Evolutionary conservation across 441 rosid species (phyloP), one percentile per base, ranked within the genome.

Genomic region (Iberis amara): DNA sequence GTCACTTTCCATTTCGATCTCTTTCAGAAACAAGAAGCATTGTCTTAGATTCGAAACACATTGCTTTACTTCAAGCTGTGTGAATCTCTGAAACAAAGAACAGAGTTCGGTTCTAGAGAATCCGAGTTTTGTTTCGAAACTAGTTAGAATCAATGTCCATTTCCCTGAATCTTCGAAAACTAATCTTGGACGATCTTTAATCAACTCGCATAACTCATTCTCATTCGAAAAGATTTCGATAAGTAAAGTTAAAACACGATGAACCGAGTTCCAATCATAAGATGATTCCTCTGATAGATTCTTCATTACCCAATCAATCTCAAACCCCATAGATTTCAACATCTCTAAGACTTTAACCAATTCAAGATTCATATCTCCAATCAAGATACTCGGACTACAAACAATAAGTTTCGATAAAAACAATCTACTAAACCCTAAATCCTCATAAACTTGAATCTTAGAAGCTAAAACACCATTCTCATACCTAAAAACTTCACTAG

Each of bases 41-140:
- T 54, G 69, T 65, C 75, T 78, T 65, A 86, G 59, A 71, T 84
- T 89, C 4, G 59, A 68, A 38, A 80, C 61, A 62, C 79, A 86
- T 41, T 66, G 71, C 42, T 49, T 60, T 12, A 60, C 55, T 30
- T 52, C 55, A 32, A 59, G 59, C 47, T 66, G 47, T 0, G 87
- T 82, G 51, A 77, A 65, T 35, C 62, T 76, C 52, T 48, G 73
- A 73, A 87, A 79, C 69, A 78, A 61, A 2, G 53, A 65, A 63
- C 38, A 46, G 36, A 81, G 53, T 59, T 78, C 69, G 14, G 50
- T 50, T 71, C 65, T 55, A 0, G 85, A 44, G 5, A 30, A 53
- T 38, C 98, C 92, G 37, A 83, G 77, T 60, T 84, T 85, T 27
- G 78, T 45, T 8, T 79, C n/a, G 55, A 54, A 82, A 76, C 9